Conservation (phyloP, 139 green algal genomes). For the Monoraphidium neglectum region DNA sequence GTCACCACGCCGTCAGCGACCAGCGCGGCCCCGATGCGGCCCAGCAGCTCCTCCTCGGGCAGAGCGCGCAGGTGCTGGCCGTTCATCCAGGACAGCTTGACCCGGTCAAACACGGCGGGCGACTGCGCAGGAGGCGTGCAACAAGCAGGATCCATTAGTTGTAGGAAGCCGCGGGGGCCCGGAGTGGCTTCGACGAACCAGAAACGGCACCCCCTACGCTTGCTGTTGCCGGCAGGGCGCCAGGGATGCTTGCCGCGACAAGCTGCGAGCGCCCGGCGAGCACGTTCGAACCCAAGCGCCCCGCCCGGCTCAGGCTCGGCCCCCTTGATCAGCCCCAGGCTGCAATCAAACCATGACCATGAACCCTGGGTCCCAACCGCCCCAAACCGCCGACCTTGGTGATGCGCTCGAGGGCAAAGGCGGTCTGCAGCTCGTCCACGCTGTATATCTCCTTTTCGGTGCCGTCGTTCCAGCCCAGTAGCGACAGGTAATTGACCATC, state of each 20-base stretch:
- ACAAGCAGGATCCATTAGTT: too few relatives aligned
- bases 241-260: too few relatives aligned
- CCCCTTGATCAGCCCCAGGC: too few relatives aligned
- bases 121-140: background rate
- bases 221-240: too few relatives aligned
- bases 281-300: too few relatives aligned
- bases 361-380: too few relatives aligned
- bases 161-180: too few relatives aligned
- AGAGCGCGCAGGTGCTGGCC: slow-evolving; percentile 86
- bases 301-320: too few relatives aligned
- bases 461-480: slow-evolving; percentile 99
- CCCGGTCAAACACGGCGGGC: slow-evolving; percentile 94
- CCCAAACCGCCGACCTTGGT: slow-evolving; percentile 73
- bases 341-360: too few relatives aligned
- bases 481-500: slow-evolving; percentile 97
- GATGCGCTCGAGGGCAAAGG: slow-evolving; percentile 92
- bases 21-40: slow-evolving; percentile 50
- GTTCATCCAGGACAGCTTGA: slow-evolving; percentile 92
- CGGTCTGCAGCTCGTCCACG: slow-evolving; percentile 65
- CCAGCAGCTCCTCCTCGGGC: slow-evolving; percentile 50
- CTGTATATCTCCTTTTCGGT: slow-evolving; percentile 96
- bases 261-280: too few relatives aligned
- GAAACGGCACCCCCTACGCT: too few relatives aligned
- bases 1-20: slow-evolving; percentile 62
- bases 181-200: too few relatives aligned